phyloP scores from a whole-genome alignment of 192 early-diverging fungal species.

The Coemansia sp. region DNA sequence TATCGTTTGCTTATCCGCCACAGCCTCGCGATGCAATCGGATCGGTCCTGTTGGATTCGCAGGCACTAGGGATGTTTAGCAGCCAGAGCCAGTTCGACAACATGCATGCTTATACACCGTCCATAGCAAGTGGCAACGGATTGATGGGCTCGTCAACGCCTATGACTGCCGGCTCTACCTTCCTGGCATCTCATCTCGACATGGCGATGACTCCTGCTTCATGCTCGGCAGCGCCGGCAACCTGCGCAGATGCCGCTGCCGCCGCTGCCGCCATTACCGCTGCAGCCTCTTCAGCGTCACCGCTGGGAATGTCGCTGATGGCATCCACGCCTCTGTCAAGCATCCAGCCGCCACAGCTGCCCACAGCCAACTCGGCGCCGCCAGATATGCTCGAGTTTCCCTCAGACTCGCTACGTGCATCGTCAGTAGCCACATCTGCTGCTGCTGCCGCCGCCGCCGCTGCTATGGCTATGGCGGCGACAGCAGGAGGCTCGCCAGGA shows the following conservation, averaged over 20 bases:
- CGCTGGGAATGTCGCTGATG: slow-evolving; percentile 8
- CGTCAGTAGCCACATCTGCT: not conserved
- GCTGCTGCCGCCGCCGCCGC: not conserved
- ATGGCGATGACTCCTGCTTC: slow-evolving; percentile 6
- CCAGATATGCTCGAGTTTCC: slow-evolving; percentile 47
- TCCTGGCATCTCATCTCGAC: slow-evolving; percentile 14
- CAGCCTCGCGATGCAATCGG: slow-evolving; percentile 26
- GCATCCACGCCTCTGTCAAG: not conserved
- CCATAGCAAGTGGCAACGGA: slow-evolving; percentile 3
- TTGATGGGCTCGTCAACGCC: slow-evolving; percentile 29
- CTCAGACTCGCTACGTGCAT: slow-evolving; percentile 13
- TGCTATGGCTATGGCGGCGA: not conserved
- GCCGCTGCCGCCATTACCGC: slow-evolving; percentile 6
- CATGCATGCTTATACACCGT: slow-evolving; percentile 16
- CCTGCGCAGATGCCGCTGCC: not conserved
- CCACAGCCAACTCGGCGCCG: slow-evolving; percentile 34
- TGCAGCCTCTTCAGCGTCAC: not conserved
- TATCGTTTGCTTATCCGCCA: slow-evolving; percentile 35
- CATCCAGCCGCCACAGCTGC: slow-evolving; percentile 5
- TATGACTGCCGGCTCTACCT: slow-evolving; percentile 22
- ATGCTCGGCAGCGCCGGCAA: not conserved
- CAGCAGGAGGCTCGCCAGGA: not conserved
- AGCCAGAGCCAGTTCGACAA: slow-evolving; percentile 20
- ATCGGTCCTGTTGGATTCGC: slow-evolving; percentile 25
- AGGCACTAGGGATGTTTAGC: slow-evolving; percentile 19